Evolutionary conservation across 768 basidiomycete genomes (phyloP), one percentile per base, ranked within the genome.

Genomic region (Baorangia bicolor): DNA sequence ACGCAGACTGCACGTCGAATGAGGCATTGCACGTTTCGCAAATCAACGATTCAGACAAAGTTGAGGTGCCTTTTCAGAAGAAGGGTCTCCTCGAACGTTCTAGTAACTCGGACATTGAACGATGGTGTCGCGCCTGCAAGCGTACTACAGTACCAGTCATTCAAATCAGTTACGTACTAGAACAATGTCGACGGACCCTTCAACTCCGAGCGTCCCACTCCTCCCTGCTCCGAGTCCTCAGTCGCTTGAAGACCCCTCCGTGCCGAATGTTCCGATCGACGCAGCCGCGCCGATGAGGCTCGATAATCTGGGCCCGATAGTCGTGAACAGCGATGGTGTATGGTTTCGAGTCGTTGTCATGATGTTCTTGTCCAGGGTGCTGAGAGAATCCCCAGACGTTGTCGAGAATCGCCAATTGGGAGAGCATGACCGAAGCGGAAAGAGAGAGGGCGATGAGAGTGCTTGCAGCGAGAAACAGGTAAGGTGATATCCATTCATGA

Each of bases 251-350:
- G 46, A 64, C 35, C 35, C 51, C 21, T 33, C 37, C 3, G 52
- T 56, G 28, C 41, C 52, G 7, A 55, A 64, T 35, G 52, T 64
- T 5, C 43, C 60, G 16, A 43, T 63, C 12, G 57, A 58, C 14
- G 50, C 61, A 21, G 65, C 59, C 11, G 58, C 65, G 33, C 64
- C 75, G 3, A 69, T 85, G 47, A 82, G 77, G 65, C 69, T 87
- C 7, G 84, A 87, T 56, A 75, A 74, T 20, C 74, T 88, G 13
- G 86, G 85, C 1, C 86, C 86, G 1, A 78, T 88, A 75, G 83
- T 88, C 41, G 83, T 87, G 38, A 87, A 87, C 64, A 79, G 73
- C 39, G 81, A 88, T 71, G 86, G 85, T 49, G 84, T 86, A 65
- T 2, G 53, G 79, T 72, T 16, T 39, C 38, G 10, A 16, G 42